Conservation (phyloP, 768 basidiomycete genomes). For the Mycena galericulata region DNA sequence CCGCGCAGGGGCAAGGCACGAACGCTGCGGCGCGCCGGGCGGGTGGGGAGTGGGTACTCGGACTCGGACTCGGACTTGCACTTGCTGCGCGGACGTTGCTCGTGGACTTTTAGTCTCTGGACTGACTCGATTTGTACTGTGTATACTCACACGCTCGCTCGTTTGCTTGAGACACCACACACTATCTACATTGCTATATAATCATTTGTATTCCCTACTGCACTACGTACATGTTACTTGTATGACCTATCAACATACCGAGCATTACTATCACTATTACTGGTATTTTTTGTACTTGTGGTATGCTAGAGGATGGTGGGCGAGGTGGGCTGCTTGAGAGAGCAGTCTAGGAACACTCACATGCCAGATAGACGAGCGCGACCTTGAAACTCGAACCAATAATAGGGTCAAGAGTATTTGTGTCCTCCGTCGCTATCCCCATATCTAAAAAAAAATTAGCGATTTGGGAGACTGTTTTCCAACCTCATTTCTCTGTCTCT, state of each 20-base stretch:
- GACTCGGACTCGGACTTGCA: slow-evolving; percentile 7
- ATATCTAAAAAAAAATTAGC: too few relatives aligned
- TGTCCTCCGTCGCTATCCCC: too few relatives aligned
- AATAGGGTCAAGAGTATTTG: too few relatives aligned
- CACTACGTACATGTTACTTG: not conserved
- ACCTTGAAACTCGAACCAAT: too few relatives aligned
- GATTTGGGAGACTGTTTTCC: too few relatives aligned
- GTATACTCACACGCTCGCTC: not conserved
- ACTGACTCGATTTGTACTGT: not conserved
- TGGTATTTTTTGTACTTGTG: not conserved
- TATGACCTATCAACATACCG: not conserved
- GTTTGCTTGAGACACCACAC: not conserved
- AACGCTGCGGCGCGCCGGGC: not conserved
- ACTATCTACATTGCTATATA: not conserved
- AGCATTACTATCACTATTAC: not conserved
- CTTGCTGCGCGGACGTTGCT: slow-evolving; percentile 21
- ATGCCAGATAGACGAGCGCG: too few relatives aligned
- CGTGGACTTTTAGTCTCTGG: not conserved
- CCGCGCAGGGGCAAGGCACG: not conserved
- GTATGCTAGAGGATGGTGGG: not conserved
- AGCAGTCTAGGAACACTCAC: too few relatives aligned
- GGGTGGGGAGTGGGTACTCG: not conserved
- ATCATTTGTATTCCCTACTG: not conserved
- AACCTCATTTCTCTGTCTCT: too few relatives aligned
- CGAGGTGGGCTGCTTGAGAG: too few relatives aligned